These are phyloP conservation scores for Clonostachys sp. DNA, from an alignment of 2,329 filamentous ascomycete genomes.

Conservation along the genomic window DNA sequence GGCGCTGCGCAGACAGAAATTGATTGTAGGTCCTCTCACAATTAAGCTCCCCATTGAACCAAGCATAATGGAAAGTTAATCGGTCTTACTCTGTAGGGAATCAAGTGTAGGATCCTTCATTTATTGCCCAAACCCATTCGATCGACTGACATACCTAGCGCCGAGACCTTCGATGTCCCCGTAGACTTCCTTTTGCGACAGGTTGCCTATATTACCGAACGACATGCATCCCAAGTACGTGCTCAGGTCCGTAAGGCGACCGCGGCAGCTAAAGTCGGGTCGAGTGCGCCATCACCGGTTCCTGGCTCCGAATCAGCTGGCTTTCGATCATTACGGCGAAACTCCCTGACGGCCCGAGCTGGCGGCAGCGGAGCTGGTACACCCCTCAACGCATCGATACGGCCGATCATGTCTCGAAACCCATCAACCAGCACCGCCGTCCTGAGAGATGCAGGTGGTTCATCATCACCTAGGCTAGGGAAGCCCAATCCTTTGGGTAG, in stretches of 20 bases:
- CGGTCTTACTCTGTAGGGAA: conserved; percentile 52
- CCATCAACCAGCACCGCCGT: conserved; percentile 40
- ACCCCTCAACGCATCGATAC: conserved; percentile 33
- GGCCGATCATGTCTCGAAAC: conserved; percentile 40
- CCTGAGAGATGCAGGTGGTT: conserved; percentile 25
- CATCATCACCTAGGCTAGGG: conserved; percentile 10
- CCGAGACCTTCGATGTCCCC: conserved; percentile 75
- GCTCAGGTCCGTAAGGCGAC: conserved; percentile 81
- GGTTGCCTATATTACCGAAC: conserved; percentile 88
- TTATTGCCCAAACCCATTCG: not conserved
- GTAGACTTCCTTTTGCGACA: conserved; percentile 88
- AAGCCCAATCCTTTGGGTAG: not conserved
- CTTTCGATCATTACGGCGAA: conserved; percentile 51
- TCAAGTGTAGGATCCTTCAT: conserved; percentile 54
- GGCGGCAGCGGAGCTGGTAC: conserved; percentile 39
- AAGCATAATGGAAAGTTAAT: conserved; percentile 1
- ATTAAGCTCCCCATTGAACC: not conserved
- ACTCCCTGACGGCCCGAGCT: conserved; percentile 46
- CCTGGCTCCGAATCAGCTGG: conserved; percentile 43
- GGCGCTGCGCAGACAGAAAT: conserved; percentile 77
- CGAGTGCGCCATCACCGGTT: conserved; percentile 51
- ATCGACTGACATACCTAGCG: conserved; percentile 38
- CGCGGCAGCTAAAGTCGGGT: conserved; percentile 50
- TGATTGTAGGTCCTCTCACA: conserved; percentile 61
- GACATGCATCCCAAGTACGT: conserved; percentile 83